Evolutionary conservation across 345 rosid species (phyloP).

Genomic region (Citrus cavaleriei): DNA sequence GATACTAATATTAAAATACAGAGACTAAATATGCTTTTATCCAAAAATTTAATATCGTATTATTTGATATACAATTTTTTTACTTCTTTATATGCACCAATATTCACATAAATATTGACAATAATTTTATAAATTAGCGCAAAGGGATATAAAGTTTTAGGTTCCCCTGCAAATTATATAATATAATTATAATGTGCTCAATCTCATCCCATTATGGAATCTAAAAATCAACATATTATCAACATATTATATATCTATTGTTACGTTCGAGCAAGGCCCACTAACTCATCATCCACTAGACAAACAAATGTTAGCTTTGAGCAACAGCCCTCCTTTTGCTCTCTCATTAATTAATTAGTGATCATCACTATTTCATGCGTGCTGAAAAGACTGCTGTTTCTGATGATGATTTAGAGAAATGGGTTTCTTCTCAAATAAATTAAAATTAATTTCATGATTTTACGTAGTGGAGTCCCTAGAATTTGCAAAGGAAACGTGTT

Average conservation of each 20-base stretch:
- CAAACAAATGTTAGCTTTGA: neutral
- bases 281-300: neutral
- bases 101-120: too few species aligned
- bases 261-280: conserved; percentile 1
- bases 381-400: neutral
- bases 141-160: too few species aligned
- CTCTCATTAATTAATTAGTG: neutral
- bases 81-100: too few species aligned
- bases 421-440: neutral
- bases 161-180: too few species aligned
- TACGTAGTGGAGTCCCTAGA: conserved; percentile 36
- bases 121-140: too few species aligned
- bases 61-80: too few species aligned
- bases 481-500: conserved; percentile 14
- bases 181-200: neutral
- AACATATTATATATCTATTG: neutral
- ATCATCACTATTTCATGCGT: neutral
- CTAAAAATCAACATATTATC: too few species aligned
- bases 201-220: neutral
- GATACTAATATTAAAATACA: too few species aligned
- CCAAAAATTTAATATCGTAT: too few species aligned
- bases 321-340: neutral
- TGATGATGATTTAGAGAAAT: neutral
- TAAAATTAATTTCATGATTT: neutral
- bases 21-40: accelerated